Evolutionary conservation across 768 basidiomycete species (phyloP), one percentile per base, ranked within the genome.

Genomic region (Russula virescens): DNA sequence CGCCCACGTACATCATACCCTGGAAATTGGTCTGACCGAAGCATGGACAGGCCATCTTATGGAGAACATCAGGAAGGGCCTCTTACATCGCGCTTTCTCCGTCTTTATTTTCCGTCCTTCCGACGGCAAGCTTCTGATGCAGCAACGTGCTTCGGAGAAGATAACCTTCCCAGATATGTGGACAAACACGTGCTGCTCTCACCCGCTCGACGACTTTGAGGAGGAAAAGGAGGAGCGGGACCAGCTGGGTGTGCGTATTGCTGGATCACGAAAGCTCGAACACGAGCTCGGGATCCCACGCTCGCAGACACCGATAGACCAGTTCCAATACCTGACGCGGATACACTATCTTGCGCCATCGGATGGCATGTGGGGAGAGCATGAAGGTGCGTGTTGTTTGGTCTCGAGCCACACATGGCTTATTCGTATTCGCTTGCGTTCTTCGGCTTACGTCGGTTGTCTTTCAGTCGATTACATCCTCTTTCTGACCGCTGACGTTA

Each of bases 111-210:
- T 98, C 80, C 81, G 94, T 42, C 97, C 97, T 3, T 85, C 85
- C 14, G 94, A 98, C 73, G 97, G 97, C 50, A 91, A 88, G 74
- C 81, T 99, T 19, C 80, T 99, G 28, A 81, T 99, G 49, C 97
- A 99, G 73, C 93, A 94, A 74, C 85, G 97, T 42, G 97, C 97
- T 21, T 80, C 87, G n/a, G 94, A 96, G 78, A 99, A 99, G 80
- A 99, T 99, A 72, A 99, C 97, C 8, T 99, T 99, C 78, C 97
- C 97, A 6, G 83, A 91, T 69, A 94, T 98, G 94, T 99, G 97
- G 97, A 99, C 97, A 35, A 99, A 99, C 75, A 98, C 97, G 9
- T 99, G 97, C 73, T 99, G 96, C 77, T 94, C 92, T 25, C 96
- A 99, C 72, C 96, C 96, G 19, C 80, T 99, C 54, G 87, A 91